Base-by-base conservation (phyloP, 371 early-diverging fungal species). In the Amoeboaphelidium protococcarum region DNA sequence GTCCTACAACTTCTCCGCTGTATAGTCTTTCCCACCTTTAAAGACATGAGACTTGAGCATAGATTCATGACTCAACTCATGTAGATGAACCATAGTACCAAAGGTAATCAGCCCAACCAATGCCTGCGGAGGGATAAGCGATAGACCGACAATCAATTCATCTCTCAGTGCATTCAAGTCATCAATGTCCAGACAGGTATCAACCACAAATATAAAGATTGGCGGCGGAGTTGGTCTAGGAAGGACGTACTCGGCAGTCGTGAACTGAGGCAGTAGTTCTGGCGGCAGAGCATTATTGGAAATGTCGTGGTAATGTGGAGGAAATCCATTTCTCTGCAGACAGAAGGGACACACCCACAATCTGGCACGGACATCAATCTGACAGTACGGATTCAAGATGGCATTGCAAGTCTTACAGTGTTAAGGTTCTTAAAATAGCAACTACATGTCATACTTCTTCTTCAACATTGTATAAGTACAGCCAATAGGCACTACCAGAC, bases 341-440 rank as follows among this genome's bases (percentile, higher is more conserved):
- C 99, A 99, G 66, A 99, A 95, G 4, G 94, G 83, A 61, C 99
- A 99, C 52, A 86, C 87, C 99, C 99, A 99, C 44, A 92, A 71
- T 62, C 85, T 85, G 47, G 76, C 80, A 40, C 82, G 78, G 44
- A 83, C 83, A 57, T 96, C 91, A 45, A 92, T 76, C 65, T 90
- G 86, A 57, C 96, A 92, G 66, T 84, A 92, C 40, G 97, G 98
- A 63, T 95, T 97, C 48, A 98, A 72, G 52, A 98, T 80, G 44
- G 89, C 89, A 48, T 85, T 67, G 60, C 99, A 98, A 16, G 91
- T 72, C 58, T 85, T 89, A 70, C 99, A 98, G 47, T 80, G 77
- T 42, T 98, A 85, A 12, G 98, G 97, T 60, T 97, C 97, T 61
- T 92, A 95, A 54, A 67, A 72, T 46, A 97, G 80, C 24, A 85